Conservation (phyloP, 208 protist species). For the Tritrichomonas foetus region DNA sequence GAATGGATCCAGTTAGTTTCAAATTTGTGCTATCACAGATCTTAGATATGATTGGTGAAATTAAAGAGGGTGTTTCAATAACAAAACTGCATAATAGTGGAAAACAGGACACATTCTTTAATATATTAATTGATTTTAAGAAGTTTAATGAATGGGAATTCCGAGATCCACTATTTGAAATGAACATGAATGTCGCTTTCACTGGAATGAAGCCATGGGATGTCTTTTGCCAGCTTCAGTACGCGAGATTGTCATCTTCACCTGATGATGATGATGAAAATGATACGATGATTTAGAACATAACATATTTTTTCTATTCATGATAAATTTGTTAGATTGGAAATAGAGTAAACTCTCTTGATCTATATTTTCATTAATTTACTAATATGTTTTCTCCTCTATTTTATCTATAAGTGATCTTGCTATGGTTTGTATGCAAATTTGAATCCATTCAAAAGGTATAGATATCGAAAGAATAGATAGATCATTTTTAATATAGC, state of each 20-base stretch:
- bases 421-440: too few relatives aligned
- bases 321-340: too few relatives aligned
- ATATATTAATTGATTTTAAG: not conserved
- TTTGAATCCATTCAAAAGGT: too few relatives aligned
- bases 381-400: too few relatives aligned
- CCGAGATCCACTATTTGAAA: not conserved
- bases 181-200: not conserved
- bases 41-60: not conserved
- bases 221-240: not conserved
- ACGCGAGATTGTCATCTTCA: not conserved
- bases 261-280: too few relatives aligned
- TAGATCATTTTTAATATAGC: too few relatives aligned
- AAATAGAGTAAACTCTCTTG: too few relatives aligned
- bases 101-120: not conserved
- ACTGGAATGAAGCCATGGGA: not conserved
- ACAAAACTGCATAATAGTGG: not conserved
- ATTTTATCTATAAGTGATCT: too few relatives aligned
- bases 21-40: not conserved
- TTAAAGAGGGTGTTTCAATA: not conserved
- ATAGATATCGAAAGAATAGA: too few relatives aligned
- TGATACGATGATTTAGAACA: too few relatives aligned
- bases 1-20: not conserved
- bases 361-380: too few relatives aligned
- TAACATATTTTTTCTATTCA: too few relatives aligned
- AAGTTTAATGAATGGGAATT: slow-evolving; percentile 11